A percentile compares a stretch with the other conserved stretches of the same genome.
These are phyloP conservation scores for Mycosarcoma maydis DNA, from an alignment of 1,284 basidiomycete genomes.

Conservation along the genomic window DNA sequence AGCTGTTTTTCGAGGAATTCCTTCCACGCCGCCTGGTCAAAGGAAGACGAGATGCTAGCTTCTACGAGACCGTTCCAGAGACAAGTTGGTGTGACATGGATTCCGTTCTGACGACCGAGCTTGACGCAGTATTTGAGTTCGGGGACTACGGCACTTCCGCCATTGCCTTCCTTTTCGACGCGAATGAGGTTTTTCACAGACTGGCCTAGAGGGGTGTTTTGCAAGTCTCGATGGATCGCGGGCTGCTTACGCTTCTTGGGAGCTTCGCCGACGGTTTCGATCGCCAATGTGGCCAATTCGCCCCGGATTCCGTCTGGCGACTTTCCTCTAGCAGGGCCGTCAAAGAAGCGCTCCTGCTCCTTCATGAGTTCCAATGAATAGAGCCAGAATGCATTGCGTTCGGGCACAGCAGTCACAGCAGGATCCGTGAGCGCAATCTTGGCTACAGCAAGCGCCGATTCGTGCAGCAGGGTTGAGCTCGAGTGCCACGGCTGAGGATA, in stretches of 20 bases:
- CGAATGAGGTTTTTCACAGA: slow-evolving; percentile 75
- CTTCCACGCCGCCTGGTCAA: slow-evolving; percentile 84
- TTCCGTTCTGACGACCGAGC: slow-evolving; percentile 86
- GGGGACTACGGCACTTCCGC: slow-evolving; percentile 79
- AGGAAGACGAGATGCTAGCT: slow-evolving; percentile 81
- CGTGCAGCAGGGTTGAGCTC: slow-evolving; percentile 77
- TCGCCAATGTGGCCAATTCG: slow-evolving; percentile 74
- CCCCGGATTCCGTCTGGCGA: slow-evolving; percentile 80
- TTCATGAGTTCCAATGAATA: slow-evolving; percentile 76
- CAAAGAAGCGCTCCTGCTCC: slow-evolving; percentile 79
- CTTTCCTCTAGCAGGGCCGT: slow-evolving; percentile 77
- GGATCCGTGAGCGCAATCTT: slow-evolving; percentile 69
- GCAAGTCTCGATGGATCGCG: slow-evolving; percentile 68
- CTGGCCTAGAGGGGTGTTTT: slow-evolving; percentile 61
- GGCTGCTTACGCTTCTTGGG: slow-evolving; percentile 64
- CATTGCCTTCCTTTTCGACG: slow-evolving; percentile 76
- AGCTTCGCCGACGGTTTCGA: slow-evolving; percentile 70
- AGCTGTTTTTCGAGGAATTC: slow-evolving; percentile 80
- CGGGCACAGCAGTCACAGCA: slow-evolving; percentile 14
- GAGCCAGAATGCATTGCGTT: slow-evolving; percentile 53
- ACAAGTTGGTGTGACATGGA: slow-evolving; percentile 90
- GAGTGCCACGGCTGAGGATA: slow-evolving; percentile 76
- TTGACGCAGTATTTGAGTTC: slow-evolving; percentile 86
- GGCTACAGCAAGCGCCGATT: slow-evolving; percentile 79
- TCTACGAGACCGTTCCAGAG: slow-evolving; percentile 76